phyloP scores from a whole-genome alignment of 345 rosid genomes.

The Microcos paniculata region DNA sequence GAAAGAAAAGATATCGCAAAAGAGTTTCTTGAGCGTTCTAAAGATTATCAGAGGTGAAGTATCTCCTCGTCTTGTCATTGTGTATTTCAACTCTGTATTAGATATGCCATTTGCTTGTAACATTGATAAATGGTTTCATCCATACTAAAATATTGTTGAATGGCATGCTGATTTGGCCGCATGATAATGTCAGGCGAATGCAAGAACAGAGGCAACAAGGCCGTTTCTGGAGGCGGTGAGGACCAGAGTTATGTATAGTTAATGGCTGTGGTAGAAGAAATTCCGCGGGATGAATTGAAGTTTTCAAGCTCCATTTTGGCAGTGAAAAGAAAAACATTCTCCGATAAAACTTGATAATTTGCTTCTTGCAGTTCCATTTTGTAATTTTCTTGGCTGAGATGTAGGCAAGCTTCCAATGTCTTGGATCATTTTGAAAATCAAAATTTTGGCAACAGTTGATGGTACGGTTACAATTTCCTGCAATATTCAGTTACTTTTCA shows the following conservation, averaged over 20 bases:
- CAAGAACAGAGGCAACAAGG: conserved; percentile 78
- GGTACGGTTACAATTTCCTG: background rate
- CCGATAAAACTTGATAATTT: conserved; percentile 7
- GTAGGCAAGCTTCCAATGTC: conserved; percentile 2
- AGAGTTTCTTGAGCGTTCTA: conserved; percentile 87
- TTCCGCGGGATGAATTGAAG: conserved; percentile 7
- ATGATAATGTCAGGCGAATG: conserved; percentile 59
- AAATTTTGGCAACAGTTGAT: background rate
- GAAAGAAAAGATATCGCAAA: conserved; percentile 73
- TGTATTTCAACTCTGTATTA: background rate
- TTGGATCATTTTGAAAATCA: background rate
- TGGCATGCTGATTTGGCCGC: conserved; percentile 1
- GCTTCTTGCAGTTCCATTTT: conserved; percentile 1
- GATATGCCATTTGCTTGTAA: background rate
- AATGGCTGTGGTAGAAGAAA: background rate
- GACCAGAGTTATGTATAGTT: conserved; percentile 10
- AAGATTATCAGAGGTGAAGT: conserved; percentile 70
- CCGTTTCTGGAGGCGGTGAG: conserved; percentile 59
- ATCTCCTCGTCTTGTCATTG: background rate
- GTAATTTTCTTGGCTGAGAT: background rate
- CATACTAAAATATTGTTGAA: background rate
- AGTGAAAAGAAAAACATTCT: background rate
- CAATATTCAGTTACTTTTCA: background rate
- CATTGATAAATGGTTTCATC: background rate
- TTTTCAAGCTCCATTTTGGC: background rate